Evolutionary conservation across 306 rosid genomes (phyloP), one percentile per base, ranked within the genome.

Genomic region (Fragaria iinumae): DNA sequence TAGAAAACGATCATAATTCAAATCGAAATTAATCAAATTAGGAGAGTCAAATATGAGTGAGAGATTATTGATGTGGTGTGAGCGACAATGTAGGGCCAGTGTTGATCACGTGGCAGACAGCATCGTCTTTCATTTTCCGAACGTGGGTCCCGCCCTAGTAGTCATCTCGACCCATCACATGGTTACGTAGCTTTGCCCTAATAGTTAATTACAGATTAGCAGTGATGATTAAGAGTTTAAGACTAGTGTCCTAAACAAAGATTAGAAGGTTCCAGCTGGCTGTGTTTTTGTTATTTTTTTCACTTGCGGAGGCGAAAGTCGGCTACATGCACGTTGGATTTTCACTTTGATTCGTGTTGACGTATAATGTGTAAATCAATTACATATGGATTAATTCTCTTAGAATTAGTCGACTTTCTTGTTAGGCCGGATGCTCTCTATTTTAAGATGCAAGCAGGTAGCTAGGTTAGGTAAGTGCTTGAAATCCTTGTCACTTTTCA

Each of bases 21-120:
- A 11, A 43, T 5, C 12, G 29, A 41, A 64, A 72, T 25, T 43
- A 25, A 67, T 71, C 44, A 7, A 72, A 66, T n/a, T 67, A 9
- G 57, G 65, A 23, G 65, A 32, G 73, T 67, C 69, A 76, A 34
- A 48, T 64, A 67, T 23, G 76, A 59, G 4, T 18, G 17, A 57
- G 75, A 77, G 80, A 71, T 71, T 21, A 84, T 77, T 65, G 71
- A 14, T 52, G 67, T 71, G 73, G 74, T 76, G 89, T 66, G 71
- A 44, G 94, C 97, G 89, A 85, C 88, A 86, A 81, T 81, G 90
- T 87, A 87, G 98, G 91, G 76, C 84, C 88, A 84, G 36, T 91
- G 96, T 86, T 90, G 84, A 84, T 86, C 94, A 91, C 97, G 96
- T 94, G 94, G 96, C 90, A 87, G 96, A 90, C 98, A 91, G 83